phyloP scores from a whole-genome alignment of 1,284 basidiomycete genomes.

The Schizophyllum commune region DNA sequence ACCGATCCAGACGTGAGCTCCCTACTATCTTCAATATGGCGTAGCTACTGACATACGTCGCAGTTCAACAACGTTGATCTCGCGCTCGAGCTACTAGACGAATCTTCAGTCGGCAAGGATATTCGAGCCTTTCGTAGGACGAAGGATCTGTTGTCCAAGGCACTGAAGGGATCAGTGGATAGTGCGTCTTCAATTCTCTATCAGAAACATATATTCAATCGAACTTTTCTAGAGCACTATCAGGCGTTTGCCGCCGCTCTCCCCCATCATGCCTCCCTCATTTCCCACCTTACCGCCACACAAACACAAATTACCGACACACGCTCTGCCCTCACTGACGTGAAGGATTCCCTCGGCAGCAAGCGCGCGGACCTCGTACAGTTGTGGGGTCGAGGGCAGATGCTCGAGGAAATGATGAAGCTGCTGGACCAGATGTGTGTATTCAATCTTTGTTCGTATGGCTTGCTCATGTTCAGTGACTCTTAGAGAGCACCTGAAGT shows the following conservation, averaged over 20 bases:
- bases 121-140: constrained; percentile 70
- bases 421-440: constrained; percentile 87
- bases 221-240: constrained; percentile 59
- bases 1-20: constrained; percentile 71
- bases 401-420: constrained; percentile 84
- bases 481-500: constrained; percentile 80
- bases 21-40: background rate
- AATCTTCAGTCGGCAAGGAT: constrained; percentile 60
- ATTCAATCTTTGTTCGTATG: constrained; percentile 1
- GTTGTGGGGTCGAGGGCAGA: constrained; percentile 76
- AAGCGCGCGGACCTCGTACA: constrained; percentile 83
- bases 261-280: constrained; percentile 76
- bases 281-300: constrained; percentile 62
- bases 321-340: constrained; percentile 67
- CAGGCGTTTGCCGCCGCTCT: constrained; percentile 88
- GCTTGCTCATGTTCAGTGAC: constrained; percentile 6
- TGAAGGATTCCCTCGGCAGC: constrained; percentile 70
- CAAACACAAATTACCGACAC: constrained; percentile 69
- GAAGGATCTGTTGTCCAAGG: constrained; percentile 67
- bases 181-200: constrained; percentile 40
- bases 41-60: constrained; percentile 6
- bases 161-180: constrained; percentile 79
- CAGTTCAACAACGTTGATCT: constrained; percentile 92
- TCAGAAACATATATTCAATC: constrained; percentile 4
- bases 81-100: constrained; percentile 78